These are phyloP conservation scores for Citrullus amarus DNA, from an alignment of 306 rosid species.

Conservation along the genomic window DNA sequence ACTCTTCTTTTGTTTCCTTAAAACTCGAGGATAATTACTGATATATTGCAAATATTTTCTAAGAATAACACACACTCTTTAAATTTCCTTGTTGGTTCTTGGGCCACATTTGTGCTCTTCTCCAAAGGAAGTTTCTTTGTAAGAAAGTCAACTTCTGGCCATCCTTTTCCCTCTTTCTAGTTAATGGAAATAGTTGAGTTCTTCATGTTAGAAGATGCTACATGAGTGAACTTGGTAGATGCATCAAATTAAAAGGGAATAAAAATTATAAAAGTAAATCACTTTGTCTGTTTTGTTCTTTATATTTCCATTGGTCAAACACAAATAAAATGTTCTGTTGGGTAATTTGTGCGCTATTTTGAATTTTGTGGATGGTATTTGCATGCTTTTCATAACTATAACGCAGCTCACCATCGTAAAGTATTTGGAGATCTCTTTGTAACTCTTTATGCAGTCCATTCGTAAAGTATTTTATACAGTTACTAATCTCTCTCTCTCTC, in stretches of 20 bases:
- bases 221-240: neutral
- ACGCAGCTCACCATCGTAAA: neutral
- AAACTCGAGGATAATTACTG: too few species aligned
- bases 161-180: neutral
- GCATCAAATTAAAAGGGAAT: neutral
- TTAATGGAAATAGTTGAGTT: neutral
- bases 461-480: constrained; percentile 7
- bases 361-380: neutral
- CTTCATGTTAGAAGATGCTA: neutral
- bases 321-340: neutral
- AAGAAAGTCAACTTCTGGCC: neutral
- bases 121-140: neutral
- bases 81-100: neutral
- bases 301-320: neutral
- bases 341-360: neutral
- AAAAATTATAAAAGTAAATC: neutral
- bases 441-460: neutral
- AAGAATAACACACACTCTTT: neutral
- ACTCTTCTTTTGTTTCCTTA: neutral
- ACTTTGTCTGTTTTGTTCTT: neutral
- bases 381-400: neutral
- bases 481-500: neutral
- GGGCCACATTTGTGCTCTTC: neutral
- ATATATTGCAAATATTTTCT: neutral
- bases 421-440: neutral